phyloP scores from a whole-genome alignment of 202 grass and related monocot genomes.

The Cymbopogon flexuosus region DNA sequence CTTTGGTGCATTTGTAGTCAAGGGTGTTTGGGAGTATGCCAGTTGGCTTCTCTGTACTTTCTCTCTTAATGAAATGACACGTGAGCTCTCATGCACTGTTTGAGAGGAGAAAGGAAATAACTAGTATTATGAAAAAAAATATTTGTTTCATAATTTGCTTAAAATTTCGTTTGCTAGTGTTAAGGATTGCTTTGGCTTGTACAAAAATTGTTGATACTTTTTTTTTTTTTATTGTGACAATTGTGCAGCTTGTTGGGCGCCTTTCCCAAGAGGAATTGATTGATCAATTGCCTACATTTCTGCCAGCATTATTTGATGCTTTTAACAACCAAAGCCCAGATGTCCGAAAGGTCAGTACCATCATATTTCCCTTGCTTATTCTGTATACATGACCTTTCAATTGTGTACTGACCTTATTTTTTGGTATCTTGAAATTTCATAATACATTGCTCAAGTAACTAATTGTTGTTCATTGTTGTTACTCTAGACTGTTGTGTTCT shows the following conservation, averaged over 20 bases:
- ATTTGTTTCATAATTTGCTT: background rate
- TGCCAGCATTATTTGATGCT: conserved; percentile 95
- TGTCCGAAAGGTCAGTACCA: conserved; percentile 72
- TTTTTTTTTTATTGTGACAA: conserved; percentile 23
- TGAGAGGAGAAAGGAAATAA: background rate
- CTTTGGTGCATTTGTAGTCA: too few species aligned
- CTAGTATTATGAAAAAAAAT: background rate
- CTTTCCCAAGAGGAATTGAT: conserved; percentile 86
- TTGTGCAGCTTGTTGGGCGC: conserved; percentile 76
- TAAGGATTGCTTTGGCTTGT: background rate
- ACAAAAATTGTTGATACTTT: conserved; percentile 13
- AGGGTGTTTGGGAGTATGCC: background rate
- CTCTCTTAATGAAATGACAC: background rate
- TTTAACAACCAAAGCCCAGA: conserved; percentile 97
- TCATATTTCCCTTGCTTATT: background rate
- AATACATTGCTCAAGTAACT: background rate
- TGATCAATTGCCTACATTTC: conserved; percentile 81
- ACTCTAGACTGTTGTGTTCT: conserved; percentile 87
- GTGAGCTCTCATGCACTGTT: background rate
- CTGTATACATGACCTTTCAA: background rate
- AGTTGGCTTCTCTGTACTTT: background rate
- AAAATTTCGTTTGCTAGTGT: background rate
- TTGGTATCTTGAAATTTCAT: background rate
- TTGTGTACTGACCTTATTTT: background rate
- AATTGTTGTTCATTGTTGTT: background rate